phyloP scores from a whole-genome alignment of 495 filamentous ascomycete genomes.

The Echria macrotheca region DNA sequence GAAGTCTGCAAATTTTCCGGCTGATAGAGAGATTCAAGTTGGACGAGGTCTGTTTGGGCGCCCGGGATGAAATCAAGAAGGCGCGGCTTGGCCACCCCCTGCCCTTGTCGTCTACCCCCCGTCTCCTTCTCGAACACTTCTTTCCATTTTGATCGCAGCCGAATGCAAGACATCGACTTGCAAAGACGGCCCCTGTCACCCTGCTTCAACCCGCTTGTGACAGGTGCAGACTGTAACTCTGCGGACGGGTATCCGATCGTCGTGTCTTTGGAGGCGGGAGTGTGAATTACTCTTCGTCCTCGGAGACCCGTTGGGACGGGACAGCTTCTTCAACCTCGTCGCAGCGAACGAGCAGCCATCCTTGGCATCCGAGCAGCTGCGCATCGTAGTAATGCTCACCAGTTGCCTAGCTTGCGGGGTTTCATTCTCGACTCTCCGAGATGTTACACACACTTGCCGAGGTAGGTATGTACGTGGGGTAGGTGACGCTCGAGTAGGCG shows the following conservation, averaged over 20 bases:
- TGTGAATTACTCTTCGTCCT: too few relatives aligned
- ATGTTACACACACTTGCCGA: conserved; percentile 3
- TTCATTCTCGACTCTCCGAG: neutral
- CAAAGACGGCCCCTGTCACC: conserved; percentile 6
- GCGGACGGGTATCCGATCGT: too few relatives aligned
- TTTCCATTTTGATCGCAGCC: neutral
- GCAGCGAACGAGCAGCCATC: too few relatives aligned
- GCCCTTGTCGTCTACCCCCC: neutral
- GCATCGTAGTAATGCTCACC: conserved; percentile 1
- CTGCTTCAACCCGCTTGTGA: conserved; percentile 7
- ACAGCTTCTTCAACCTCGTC: too few relatives aligned
- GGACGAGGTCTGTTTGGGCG: too few relatives aligned
- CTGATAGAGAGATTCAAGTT: too few relatives aligned
- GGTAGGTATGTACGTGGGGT: conserved; percentile 1
- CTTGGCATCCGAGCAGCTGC: too few relatives aligned
- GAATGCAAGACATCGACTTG: conserved; percentile 7
- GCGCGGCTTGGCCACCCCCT: neutral
- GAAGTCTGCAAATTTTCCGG: too few relatives aligned
- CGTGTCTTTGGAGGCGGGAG: too few relatives aligned
- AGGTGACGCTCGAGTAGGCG: neutral
- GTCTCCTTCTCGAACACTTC: neutral
- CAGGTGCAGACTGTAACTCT: conserved; percentile 6
- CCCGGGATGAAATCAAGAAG: neutral
- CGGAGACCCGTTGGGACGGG: too few relatives aligned
- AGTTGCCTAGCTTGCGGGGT: neutral